These are phyloP conservation scores for Syzygium oleosum DNA, from an alignment of 345 rosid species.

Conservation along the genomic window DNA sequence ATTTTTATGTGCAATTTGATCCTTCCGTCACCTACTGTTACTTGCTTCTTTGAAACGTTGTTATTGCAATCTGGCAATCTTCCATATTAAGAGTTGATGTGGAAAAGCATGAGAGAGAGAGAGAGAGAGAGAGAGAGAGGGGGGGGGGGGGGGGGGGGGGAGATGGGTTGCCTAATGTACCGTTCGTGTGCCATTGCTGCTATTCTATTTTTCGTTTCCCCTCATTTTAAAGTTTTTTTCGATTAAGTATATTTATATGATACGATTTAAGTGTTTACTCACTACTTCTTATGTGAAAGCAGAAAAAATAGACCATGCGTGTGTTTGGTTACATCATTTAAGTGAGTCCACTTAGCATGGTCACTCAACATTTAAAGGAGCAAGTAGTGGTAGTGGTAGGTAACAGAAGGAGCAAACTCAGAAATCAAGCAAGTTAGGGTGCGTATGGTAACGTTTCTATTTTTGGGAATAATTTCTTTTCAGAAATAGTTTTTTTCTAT, in stretches of 20 bases:
- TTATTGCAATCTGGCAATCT: background rate
- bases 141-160: no score
- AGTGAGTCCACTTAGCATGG: background rate
- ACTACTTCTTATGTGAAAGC: background rate
- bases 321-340: background rate
- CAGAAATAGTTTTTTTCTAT: no score
- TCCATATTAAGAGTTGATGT: background rate
- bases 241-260: background rate
- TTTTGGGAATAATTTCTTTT: no score
- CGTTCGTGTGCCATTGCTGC: background rate
- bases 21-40: background rate
- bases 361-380: background rate
- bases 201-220: background rate
- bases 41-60: background rate
- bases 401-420: background rate
- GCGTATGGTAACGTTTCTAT: no score
- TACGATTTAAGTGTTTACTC: background rate
- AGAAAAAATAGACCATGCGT: background rate
- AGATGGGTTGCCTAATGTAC: background rate
- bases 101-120: no score
- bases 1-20: background rate
- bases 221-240: background rate
- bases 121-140: no score
- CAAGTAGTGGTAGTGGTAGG: background rate
- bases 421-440: background rate